Conservation (phyloP, 1,284 basidiomycete genomes). For the Cryptococcus sp. region DNA sequence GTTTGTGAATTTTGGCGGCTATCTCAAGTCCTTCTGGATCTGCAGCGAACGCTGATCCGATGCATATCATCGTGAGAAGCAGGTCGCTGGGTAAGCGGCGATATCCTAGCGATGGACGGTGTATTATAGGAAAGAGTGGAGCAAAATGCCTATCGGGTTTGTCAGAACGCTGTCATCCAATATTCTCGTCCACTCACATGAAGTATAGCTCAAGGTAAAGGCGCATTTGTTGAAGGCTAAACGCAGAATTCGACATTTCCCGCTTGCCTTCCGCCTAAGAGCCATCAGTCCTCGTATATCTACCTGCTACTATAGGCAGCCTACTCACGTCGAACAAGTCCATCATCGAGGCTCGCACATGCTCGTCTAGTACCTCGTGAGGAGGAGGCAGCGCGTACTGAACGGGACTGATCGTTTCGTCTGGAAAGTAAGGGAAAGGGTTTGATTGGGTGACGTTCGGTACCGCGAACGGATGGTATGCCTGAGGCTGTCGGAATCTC, state of each 20-base stretch:
- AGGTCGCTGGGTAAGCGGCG: conserved; percentile 28
- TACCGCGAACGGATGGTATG: conserved; percentile 8
- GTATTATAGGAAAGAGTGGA: conserved; percentile 34
- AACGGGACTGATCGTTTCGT: background rate
- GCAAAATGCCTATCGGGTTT: conserved; percentile 23
- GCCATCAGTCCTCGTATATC: background rate
- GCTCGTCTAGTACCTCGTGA: conserved; percentile 12
- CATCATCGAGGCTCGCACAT: conserved; percentile 10
- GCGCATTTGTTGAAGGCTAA: conserved; percentile 24
- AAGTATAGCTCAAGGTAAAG: conserved; percentile 35
- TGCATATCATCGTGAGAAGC: conserved; percentile 27
- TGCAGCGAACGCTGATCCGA: conserved; percentile 28
- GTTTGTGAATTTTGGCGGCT: conserved; percentile 21
- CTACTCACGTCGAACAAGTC: conserved; percentile 17
- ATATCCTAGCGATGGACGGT: conserved; percentile 25
- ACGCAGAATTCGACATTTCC: conserved; percentile 6
- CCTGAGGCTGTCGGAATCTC: conserved; percentile 2
- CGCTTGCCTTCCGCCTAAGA: background rate
- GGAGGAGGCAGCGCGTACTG: background rate
- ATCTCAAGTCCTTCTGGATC: conserved; percentile 21
- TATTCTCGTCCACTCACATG: conserved; percentile 15
- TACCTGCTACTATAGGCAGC: background rate
- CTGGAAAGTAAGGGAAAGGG: conserved; percentile 6
- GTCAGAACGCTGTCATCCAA: background rate
- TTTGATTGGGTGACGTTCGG: background rate